Base-by-base conservation (phyloP, 2,329 filamentous ascomycete genomes). In the Ilyonectria robusta region DNA sequence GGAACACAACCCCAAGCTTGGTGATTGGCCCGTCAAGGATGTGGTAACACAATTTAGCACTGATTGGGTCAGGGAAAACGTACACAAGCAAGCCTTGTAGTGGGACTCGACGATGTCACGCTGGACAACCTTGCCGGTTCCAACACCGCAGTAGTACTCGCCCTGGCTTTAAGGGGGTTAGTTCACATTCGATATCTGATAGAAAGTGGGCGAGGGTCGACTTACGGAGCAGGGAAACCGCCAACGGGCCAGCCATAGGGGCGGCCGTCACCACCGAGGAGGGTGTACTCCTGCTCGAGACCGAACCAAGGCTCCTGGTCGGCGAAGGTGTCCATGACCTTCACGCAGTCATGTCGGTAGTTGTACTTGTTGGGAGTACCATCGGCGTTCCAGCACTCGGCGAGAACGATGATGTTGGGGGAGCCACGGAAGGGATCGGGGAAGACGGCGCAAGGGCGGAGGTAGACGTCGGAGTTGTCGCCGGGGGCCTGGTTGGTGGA, bases 301-400 rank as follows among this genome's bases (percentile, higher is more conserved):
- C 96, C 96, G 84, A 98, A 99, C 96, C 95, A 98, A 79, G 96
- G 95, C 81, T 93, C 88, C 78, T 95, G 92, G 65, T 90, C 86
- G 81, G 91, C 91, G 83, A 98, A 91, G 70, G 91, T 88, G 83
- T 96, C 91, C 94, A 98, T 97, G 77, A 98, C 87, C 83, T 96
- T 92, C 80, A 90, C 90, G 78, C 91, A 93, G 79, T 98, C 95
- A 82, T 98, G 93, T 76, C 96, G 94, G 91, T 92, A 93, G 92
- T 99, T 99, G 92, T 90, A 98, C 84, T 97, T 95, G 91, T 98
- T 99, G 84, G 96, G 96, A 70, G 91, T 94, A 80, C 94, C 95
- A 84, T 98, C 95, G 73, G 93, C 87, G 81, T 95, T 94, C 93
- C 94, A 98, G 84, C 94, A 97, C 87, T 98, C 95, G 80, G 92